Conservation (phyloP, 768 basidiomycete genomes). For the Auriscalpium orientale region DNA sequence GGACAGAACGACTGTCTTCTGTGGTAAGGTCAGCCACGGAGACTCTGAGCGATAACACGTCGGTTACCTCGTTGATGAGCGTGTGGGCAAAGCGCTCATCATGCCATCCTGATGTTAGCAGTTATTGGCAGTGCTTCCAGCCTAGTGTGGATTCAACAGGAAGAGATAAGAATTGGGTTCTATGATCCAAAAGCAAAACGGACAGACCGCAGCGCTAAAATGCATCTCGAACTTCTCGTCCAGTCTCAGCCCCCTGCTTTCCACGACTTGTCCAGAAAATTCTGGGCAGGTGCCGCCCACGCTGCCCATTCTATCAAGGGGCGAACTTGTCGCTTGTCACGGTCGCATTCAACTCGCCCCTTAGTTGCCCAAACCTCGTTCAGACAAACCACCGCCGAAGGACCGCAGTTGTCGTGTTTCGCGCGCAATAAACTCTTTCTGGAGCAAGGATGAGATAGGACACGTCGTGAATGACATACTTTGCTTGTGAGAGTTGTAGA, state of each 20-base stretch:
- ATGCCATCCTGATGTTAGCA: constrained; percentile 33
- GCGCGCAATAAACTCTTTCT: constrained; percentile 73
- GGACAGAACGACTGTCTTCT: no score
- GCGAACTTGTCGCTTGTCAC: constrained; percentile 39
- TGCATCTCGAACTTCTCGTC: constrained; percentile 95
- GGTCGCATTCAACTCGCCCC: no score
- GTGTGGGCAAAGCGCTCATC: constrained; percentile 38
- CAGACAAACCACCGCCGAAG: no score
- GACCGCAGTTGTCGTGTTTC: no score
- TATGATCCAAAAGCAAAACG: constrained; percentile 6
- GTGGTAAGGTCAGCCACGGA: no score
- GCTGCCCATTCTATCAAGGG: constrained; percentile 40
- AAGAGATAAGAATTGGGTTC: neutral
- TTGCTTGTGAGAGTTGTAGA: constrained; percentile 92
- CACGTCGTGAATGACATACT: constrained; percentile 33
- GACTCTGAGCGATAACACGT: constrained; percentile 70
- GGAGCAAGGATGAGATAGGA: neutral
- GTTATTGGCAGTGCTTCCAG: constrained; percentile 40
- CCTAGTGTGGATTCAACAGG: constrained; percentile 39
- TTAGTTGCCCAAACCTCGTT: no score
- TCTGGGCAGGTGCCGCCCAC: constrained; percentile 47
- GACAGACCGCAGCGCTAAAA: constrained; percentile 66
- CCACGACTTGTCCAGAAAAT: constrained; percentile 48
- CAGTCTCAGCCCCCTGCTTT: constrained; percentile 62
- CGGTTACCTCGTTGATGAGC: constrained; percentile 68